These are phyloP conservation scores for Drechslerella coelobrocha DNA, from an alignment of 2,329 filamentous ascomycete genomes.

Conservation along the genomic window DNA sequence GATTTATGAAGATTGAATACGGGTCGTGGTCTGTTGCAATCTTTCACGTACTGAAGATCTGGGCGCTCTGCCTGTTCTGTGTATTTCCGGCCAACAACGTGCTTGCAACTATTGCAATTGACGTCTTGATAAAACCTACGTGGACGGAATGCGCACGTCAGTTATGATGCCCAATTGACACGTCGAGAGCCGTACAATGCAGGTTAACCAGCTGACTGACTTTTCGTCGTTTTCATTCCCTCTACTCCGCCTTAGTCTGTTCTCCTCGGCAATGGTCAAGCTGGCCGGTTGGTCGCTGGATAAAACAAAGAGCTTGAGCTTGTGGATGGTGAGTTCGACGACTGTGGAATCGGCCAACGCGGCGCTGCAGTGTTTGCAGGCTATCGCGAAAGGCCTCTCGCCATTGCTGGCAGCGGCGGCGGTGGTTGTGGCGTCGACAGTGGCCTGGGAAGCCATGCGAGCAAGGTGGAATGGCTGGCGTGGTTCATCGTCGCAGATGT, in stretches of 20 bases:
- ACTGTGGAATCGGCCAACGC: slow-evolving; percentile 6
- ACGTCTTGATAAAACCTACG: slow-evolving; percentile 2
- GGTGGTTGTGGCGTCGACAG: not conserved
- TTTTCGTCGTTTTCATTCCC: slow-evolving; percentile 8
- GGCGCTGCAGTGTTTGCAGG: slow-evolving; percentile 16
- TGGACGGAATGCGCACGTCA: not conserved
- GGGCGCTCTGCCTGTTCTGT: slow-evolving; percentile 11
- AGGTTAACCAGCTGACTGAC: slow-evolving; percentile 3
- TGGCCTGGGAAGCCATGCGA: not conserved
- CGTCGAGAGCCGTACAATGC: not conserved
- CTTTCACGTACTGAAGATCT: slow-evolving; percentile 16
- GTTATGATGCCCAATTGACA: not conserved
- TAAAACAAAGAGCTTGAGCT: slow-evolving; percentile 6
- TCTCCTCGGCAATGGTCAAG: not conserved
- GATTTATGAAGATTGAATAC: not conserved
- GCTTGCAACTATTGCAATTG: slow-evolving; percentile 17
- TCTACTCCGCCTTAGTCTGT: slow-evolving; percentile 8
- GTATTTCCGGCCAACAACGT: slow-evolving; percentile 23
- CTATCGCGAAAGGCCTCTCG: slow-evolving; percentile 4
- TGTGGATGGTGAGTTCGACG: slow-evolving; percentile 8
- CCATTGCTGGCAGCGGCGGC: not conserved
- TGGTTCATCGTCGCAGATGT: not conserved
- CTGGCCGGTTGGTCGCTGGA: not conserved
- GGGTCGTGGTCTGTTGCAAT: no score
- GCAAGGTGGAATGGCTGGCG: not conserved